Conservation (phyloP, 805 yeast genomes). For the Cyberlindnera galapagoensis region DNA sequence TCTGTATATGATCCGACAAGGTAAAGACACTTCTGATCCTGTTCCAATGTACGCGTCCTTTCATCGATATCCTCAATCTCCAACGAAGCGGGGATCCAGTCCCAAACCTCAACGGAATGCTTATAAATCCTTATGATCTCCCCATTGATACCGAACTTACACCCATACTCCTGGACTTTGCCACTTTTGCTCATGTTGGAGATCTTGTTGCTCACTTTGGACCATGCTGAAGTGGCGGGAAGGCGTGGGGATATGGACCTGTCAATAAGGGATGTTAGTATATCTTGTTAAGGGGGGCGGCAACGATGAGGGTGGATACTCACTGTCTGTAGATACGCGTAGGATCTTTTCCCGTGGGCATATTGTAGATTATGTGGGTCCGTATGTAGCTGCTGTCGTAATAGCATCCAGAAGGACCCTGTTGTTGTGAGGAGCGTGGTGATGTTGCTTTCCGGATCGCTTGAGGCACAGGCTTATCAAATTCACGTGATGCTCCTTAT, state of each 20-base stretch:
- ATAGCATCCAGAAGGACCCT: too few relatives aligned
- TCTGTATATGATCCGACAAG: conserved; percentile 23
- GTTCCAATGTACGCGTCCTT: conserved; percentile 12
- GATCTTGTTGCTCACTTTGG: conserved; percentile 21
- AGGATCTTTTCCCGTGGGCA: conserved; percentile 27
- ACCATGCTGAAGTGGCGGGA: conserved; percentile 22
- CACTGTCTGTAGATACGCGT: conserved; percentile 23
- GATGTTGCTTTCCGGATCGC: too few relatives aligned
- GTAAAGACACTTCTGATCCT: conserved; percentile 15
- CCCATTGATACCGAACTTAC: conserved; percentile 33
- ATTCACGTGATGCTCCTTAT: too few relatives aligned
- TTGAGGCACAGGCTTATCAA: too few relatives aligned
- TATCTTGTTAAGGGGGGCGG: neutral
- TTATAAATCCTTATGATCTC: conserved; percentile 28
- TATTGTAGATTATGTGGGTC: conserved; percentile 4
- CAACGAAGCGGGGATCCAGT: conserved; percentile 28
- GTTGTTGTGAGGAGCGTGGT: too few relatives aligned
- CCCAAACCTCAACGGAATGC: conserved; percentile 32
- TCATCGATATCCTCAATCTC: conserved; percentile 11
- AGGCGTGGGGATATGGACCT: conserved; percentile 21
- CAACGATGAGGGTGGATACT: conserved; percentile 6
- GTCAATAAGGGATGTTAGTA: conserved; percentile 3
- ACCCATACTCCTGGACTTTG: too few relatives aligned
- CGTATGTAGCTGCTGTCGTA: too few relatives aligned
- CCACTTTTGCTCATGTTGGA: conserved; percentile 5